Evolutionary conservation across 2,329 filamentous ascomycete genomes (phyloP).

Genomic region (Beauveria australis): DNA sequence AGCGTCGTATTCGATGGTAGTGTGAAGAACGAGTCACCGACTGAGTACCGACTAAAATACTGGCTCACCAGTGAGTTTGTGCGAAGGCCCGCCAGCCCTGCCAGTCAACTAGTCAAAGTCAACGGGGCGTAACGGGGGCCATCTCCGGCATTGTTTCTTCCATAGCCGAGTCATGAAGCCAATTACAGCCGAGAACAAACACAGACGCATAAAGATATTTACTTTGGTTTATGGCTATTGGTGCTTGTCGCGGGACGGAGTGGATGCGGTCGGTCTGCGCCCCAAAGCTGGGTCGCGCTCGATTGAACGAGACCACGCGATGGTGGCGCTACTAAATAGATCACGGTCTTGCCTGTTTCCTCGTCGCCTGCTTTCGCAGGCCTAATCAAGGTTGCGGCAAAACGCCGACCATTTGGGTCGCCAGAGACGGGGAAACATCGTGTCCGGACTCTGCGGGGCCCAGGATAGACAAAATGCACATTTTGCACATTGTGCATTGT

Average conservation of each 20-base stretch:
- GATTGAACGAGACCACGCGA: not conserved
- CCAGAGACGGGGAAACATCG: no score
- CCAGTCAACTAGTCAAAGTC: not conserved
- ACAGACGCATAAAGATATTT: not conserved
- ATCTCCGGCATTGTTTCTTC: not conserved
- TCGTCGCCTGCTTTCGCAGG: not conserved
- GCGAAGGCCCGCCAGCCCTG: no score
- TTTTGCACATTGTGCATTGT: no score
- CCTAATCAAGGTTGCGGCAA: not conserved
- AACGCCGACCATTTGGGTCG: no score
- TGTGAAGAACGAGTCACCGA: no score
- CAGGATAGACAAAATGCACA: no score
- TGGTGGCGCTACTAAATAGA: not conserved
- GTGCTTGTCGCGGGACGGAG: not conserved
- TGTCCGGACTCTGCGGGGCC: no score
- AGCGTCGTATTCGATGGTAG: no score
- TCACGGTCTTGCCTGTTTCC: not conserved
- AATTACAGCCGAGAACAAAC: not conserved
- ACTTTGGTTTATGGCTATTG: not conserved
- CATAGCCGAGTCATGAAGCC: not conserved
- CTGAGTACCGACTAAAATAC: no score
- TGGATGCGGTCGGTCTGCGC: not conserved
- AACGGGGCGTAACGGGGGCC: not conserved
- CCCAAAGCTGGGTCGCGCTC: not conserved
- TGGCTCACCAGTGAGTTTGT: no score